Percentiles rank a stretch among this genome's conserved stretches.
phyloP scores from a whole-genome alignment of 768 basidiomycete species.

The Leccinellum rugosiceps region DNA sequence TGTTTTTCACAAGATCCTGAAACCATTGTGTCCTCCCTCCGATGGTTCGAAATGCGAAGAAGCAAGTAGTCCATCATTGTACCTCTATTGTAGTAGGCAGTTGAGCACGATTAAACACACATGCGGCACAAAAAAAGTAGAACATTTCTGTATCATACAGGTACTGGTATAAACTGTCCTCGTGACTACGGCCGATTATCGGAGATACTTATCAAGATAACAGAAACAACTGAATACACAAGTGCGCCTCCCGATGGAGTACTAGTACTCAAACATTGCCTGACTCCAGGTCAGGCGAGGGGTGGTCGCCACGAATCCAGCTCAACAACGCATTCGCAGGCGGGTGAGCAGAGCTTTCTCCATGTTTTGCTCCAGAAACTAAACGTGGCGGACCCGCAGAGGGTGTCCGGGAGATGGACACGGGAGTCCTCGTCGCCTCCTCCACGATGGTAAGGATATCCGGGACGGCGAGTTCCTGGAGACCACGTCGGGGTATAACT shows the following conservation, averaged over 20 bases:
- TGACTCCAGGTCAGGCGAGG: neutral
- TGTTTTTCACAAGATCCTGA: neutral
- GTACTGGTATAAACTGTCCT: neutral
- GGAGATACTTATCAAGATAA: neutral
- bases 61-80: neutral
- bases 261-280: neutral
- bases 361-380: neutral
- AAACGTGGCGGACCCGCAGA: neutral
- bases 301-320: slow-evolving; percentile 2
- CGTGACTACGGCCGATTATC: neutral
- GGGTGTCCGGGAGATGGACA: neutral
- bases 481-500: neutral
- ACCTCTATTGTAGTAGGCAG: too few species aligned
- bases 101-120: too few species aligned
- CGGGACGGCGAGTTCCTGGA: neutral
- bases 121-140: neutral
- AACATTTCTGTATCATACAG: neutral
- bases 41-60: neutral
- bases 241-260: neutral
- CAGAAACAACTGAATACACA: too few species aligned
- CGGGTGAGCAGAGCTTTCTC: neutral
- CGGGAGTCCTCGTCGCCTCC: slow-evolving; percentile 2
- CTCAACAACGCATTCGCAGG: neutral
- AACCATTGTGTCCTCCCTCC: neutral
- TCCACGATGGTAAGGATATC: slow-evolving; percentile 9